A percentile compares a stretch with the other conserved stretches of the same genome.
phyloP scores from a whole-genome alignment of 192 early-diverging fungal genomes.

The Irineochytrium annulatum region DNA sequence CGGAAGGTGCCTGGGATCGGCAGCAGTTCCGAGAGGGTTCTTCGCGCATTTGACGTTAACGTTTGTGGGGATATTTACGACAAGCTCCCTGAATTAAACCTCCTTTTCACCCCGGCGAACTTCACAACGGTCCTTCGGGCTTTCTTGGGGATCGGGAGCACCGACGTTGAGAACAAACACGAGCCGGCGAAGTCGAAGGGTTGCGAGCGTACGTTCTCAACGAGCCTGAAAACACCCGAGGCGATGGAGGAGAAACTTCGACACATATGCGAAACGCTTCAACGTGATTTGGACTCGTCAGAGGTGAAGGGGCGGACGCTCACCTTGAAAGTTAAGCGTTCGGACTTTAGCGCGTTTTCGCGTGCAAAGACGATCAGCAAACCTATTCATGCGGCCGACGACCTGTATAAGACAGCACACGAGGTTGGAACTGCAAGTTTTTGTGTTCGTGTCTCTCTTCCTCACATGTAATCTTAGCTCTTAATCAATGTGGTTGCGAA shows the following conservation, averaged over 20 bases:
- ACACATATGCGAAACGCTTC: not conserved
- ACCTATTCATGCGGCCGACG: constrained; percentile 16
- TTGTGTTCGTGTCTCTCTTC: no score
- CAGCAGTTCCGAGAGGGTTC: constrained; percentile 48
- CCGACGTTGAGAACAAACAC: no score
- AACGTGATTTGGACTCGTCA: not conserved
- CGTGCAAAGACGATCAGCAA: constrained; percentile 30
- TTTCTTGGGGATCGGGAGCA: constrained; percentile 13
- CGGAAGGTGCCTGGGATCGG: constrained; percentile 60
- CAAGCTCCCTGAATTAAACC: not conserved
- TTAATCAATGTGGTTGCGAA: no score
- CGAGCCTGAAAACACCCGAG: not conserved
- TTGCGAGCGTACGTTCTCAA: not conserved
- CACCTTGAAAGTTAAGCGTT: constrained; percentile 42
- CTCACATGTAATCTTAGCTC: no score
- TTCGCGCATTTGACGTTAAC: constrained; percentile 49
- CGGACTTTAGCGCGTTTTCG: constrained; percentile 33
- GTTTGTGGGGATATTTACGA: constrained; percentile 45
- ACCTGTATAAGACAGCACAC: constrained; percentile 17
- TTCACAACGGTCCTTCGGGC: not conserved
- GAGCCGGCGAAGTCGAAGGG: no score
- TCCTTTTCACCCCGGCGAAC: not conserved
- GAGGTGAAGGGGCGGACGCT: constrained; percentile 37
- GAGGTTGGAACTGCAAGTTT: no score
- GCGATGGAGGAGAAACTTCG: no score